Evolutionary conservation across 2,329 filamentous ascomycete genomes (phyloP).

Genomic region (Alternaria brassicae): DNA sequence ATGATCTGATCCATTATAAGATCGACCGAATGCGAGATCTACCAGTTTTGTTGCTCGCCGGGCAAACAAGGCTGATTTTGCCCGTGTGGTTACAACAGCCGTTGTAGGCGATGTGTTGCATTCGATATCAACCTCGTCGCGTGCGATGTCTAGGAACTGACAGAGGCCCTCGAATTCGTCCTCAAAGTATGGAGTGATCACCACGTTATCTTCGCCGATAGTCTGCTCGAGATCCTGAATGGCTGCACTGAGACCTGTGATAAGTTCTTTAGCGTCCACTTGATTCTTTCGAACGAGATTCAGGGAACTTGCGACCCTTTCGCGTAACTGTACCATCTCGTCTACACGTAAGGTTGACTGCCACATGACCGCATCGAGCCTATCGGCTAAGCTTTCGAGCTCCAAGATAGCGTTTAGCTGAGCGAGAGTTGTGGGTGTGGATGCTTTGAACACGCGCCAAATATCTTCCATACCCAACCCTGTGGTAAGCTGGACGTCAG

Average conservation of each 20-base stretch:
- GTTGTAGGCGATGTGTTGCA: conserved; percentile 17
- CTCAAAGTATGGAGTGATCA: conserved; percentile 45
- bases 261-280: conserved; percentile 40
- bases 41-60: conserved; percentile 44
- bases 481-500: conserved; percentile 74
- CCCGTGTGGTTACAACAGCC: conserved; percentile 26
- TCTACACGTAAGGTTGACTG: conserved; percentile 39
- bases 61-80: conserved; percentile 45
- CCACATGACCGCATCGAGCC: conserved; percentile 54
- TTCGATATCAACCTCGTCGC: conserved; percentile 15
- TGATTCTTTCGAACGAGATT: conserved; percentile 40
- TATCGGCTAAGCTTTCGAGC: conserved; percentile 56
- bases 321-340: conserved; percentile 48
- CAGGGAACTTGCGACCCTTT: conserved; percentile 44
- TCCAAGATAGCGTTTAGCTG: conserved; percentile 51
- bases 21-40: conserved; percentile 10
- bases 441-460: conserved; percentile 76
- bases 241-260: conserved; percentile 36
- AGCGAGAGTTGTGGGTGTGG: conserved; percentile 52
- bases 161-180: conserved; percentile 49
- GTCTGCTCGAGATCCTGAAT: conserved; percentile 42
- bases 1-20: conserved; percentile 20
- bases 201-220: conserved; percentile 36
- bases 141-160: conserved; percentile 45
- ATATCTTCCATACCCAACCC: conserved; percentile 81